A percentile compares a stretch with the other conserved stretches of the same genome.
phyloP scores from a whole-genome alignment of 2,329 filamentous ascomycete genomes.

The Podosphaera xanthii region DNA sequence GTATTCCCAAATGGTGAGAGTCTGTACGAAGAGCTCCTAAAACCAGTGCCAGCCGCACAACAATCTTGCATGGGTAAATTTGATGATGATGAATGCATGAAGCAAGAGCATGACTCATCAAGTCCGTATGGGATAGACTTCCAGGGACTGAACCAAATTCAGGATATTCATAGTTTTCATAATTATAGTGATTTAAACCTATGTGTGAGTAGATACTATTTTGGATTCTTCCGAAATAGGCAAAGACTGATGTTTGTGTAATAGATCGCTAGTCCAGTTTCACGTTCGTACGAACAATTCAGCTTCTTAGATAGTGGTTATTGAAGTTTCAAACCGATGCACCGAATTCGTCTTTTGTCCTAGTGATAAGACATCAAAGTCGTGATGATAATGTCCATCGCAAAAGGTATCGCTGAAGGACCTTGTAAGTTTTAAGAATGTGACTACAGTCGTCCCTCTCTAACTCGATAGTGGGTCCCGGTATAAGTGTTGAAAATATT shows the following conservation, averaged over 20 bases:
- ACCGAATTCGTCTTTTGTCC: too few relatives aligned
- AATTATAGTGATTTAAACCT: neutral
- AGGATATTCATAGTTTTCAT: neutral
- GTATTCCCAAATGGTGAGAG: neutral
- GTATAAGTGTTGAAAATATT: too few relatives aligned
- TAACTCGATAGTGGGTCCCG: too few relatives aligned
- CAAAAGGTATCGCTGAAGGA: too few relatives aligned
- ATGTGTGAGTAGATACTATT: neutral
- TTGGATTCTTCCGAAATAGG: neutral
- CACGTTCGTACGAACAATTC: too few relatives aligned
- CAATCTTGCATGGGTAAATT: slow-evolving; percentile 40
- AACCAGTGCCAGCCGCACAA: neutral
- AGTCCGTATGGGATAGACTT: slow-evolving; percentile 43
- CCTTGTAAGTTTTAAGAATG: too few relatives aligned
- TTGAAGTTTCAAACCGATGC: too few relatives aligned
- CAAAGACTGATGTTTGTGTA: neutral
- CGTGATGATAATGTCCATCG: too few relatives aligned
- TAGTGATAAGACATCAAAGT: too few relatives aligned
- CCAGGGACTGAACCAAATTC: slow-evolving; percentile 23
- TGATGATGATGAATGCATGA: slow-evolving; percentile 21
- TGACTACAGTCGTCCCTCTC: too few relatives aligned
- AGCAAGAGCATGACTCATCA: slow-evolving; percentile 16
- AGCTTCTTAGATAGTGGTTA: too few relatives aligned
- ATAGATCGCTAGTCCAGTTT: neutral
- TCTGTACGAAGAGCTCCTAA: neutral